Base-by-base conservation (phyloP, 1,284 basidiomycete species). In the Wolfiporia cocos region DNA sequence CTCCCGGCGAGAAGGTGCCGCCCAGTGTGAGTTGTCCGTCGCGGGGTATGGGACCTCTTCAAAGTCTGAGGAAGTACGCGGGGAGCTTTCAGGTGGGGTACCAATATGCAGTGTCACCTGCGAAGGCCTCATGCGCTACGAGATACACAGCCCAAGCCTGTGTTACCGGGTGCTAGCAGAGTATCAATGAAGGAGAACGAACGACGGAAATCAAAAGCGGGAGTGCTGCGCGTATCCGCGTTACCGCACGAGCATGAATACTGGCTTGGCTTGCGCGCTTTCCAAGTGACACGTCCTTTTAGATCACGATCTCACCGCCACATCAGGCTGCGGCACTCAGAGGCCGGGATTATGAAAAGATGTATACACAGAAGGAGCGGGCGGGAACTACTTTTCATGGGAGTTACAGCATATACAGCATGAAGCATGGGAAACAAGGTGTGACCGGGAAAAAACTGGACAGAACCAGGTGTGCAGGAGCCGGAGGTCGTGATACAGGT, bases 71-170 rank as follows among this genome's bases (percentile, higher is more conserved):
- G 79, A 78, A 15, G 63, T 61, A 46, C 53, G 56, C 19, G 60
- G 52, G 19, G 59, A 61, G 47, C 47, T 55, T 36, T 58, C 50
- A 33, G 69, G 68, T 49, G 73, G 71, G 50, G 74, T 67, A 54
- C 77, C 81, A 63, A 88, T 74, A 60, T 86, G 78, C 51, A 89
- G 71, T 56, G 79, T 70, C 50, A 86, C 70, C 61, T 81, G 76
- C 54, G 74, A 51, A 49, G 78, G 76, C 66, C 70, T 72, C 81
- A 83, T 83, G 59, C 67, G 44, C 37, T 30, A 10, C n/a, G n/a
- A n/a, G n/a, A n/a, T n/a, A n/a, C 23, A 28, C 29, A 6, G 18
- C 11, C 9, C 24, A 34, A 35, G 24, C 34, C 32, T n/a, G 15
- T 17, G 29, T 20, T n/a, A 19, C 33, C 14, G 14, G 14, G 9